Conservation (phyloP, 176 grass and related monocot genomes). For the Alopecurus myosuroides region DNA sequence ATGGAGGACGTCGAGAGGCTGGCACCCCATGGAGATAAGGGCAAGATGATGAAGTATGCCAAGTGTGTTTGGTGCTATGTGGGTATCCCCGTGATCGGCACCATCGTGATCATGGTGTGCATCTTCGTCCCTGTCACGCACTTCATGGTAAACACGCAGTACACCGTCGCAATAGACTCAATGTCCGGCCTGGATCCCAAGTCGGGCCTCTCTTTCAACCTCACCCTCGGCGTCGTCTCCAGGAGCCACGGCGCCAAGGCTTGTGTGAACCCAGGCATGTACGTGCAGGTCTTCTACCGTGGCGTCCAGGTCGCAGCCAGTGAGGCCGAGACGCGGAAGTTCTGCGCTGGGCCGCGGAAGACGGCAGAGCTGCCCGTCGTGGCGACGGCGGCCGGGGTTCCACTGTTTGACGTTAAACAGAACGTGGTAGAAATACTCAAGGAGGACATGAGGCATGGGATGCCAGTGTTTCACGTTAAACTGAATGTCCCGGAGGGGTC, state of each 20-base stretch:
- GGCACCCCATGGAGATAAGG: background rate
- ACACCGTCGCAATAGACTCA: background rate
- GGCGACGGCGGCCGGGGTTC: background rate
- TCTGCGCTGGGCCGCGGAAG: background rate
- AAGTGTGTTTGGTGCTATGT: background rate
- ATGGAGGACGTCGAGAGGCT: background rate
- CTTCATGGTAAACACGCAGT: background rate
- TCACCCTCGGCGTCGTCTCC: background rate
- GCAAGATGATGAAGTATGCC: background rate
- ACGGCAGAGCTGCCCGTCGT: background rate
- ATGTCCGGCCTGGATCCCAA: background rate
- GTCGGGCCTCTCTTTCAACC: background rate
- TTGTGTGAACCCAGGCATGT: background rate
- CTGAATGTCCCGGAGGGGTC: background rate
- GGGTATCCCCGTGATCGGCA: background rate
- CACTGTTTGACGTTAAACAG: too few species aligned
- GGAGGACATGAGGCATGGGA: background rate
- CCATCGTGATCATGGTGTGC: background rate
- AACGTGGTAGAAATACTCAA: background rate
- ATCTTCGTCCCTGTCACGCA: background rate
- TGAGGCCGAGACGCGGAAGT: background rate
- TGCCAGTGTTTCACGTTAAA: background rate
- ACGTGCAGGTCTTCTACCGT: background rate
- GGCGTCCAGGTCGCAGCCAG: background rate
- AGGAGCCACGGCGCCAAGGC: background rate